Evolutionary conservation across 352 stramenopile genomes (phyloP), one percentile per base, ranked within the genome.

Genomic region (Peronospora belbahrii): DNA sequence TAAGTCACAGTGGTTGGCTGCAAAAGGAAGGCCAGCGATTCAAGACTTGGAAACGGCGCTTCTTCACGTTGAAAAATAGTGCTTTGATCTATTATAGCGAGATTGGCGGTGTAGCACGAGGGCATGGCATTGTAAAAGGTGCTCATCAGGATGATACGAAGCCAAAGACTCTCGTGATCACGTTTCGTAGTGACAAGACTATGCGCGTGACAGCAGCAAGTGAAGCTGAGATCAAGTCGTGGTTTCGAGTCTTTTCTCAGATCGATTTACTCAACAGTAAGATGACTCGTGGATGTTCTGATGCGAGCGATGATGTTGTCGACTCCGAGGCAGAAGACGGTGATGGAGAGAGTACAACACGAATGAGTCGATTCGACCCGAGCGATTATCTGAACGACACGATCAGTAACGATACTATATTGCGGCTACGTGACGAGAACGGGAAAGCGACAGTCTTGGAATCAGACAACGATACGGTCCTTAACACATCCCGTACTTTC

Each of bases 11-110:
- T 50, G 79, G 79, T 0, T 90, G 76, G 75, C 60, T 90, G 14
- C 67, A 85, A 51, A 88, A 87, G 42, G 79, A 90, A 63, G 76
- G 79, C 0, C 69, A 77, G 23, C 62, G 58, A 1, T 83, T 87
- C 52, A 87, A 83, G 67, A 88, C 67, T 5, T 90, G 79, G 79
- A 90, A 87, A 52, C 55, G 49, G 13, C 67, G 76, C 2, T 90
- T 79, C 44, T 90, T 90, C 30, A 84, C 74, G 7, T 52, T 85
- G 42, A 79, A 82, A 38, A 81, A 81, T 14, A 70, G 69, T 6
- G 69, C 70, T 13, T 55, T 89, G 36, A 83, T 87, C 48, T 89
- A 87, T 46, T 89, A 79, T 37, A 76, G 55, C 27, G 74, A 85
- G 15, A 52, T 78, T 8, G 70, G 75, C 2, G 70, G 70, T 10